These are phyloP conservation scores for Periconia macrospinosa DNA, from an alignment of 2,329 filamentous ascomycete species.

Conservation along the genomic window DNA sequence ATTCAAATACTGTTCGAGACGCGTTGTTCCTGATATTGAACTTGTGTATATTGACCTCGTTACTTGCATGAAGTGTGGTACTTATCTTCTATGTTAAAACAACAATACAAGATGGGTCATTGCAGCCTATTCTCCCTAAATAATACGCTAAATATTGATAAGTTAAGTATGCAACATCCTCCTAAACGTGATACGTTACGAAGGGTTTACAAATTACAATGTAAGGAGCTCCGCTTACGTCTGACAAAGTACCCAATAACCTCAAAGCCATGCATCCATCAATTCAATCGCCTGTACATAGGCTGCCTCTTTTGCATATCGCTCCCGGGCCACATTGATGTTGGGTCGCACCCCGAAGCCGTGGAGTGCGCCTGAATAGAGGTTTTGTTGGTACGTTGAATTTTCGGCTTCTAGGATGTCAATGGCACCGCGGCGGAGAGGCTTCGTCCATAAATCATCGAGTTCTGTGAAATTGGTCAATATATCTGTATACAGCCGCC, in stretches of 20 bases:
- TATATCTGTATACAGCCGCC: not conserved
- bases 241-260: too few species aligned
- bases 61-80: too few species aligned
- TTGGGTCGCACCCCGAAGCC: slow-evolving; percentile 38
- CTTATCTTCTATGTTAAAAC: too few species aligned
- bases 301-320: slow-evolving; percentile 38
- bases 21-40: too few species aligned
- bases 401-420: slow-evolving; percentile 27
- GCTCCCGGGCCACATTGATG: slow-evolving; percentile 27
- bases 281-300: slow-evolving; percentile 37
- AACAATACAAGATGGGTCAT: too few species aligned
- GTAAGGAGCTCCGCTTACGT: too few species aligned
- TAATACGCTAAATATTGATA: too few species aligned
- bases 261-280: slow-evolving; percentile 36
- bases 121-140: too few species aligned
- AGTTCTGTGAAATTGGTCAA: slow-evolving; percentile 11
- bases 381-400: slow-evolving; percentile 32
- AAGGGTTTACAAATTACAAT: too few species aligned
- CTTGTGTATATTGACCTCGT: too few species aligned
- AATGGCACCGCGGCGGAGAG: slow-evolving; percentile 19
- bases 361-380: slow-evolving; percentile 38
- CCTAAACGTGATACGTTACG: too few species aligned
- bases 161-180: too few species aligned
- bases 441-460: slow-evolving; percentile 15
- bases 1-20: not conserved